Base-by-base conservation (phyloP, 495 filamentous ascomycete species). In the Penicillium taxi region DNA sequence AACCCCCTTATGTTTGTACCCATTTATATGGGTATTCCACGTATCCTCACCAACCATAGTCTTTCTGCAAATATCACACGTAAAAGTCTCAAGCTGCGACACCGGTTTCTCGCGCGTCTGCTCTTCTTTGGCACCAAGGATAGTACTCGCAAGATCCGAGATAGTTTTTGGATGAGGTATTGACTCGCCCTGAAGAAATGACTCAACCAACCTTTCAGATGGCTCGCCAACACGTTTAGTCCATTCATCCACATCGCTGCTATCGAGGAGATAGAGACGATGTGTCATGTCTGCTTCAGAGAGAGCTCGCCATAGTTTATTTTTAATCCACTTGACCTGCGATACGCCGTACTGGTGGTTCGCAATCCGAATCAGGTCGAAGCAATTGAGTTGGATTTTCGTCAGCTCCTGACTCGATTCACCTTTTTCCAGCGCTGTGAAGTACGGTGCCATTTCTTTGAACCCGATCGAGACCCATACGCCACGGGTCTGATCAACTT, bases 391-490 rank as follows among this genome's bases (percentile, higher is more conserved):
- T 30, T 58, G 70, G 34, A 77, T 41, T 0, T 45, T 42, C 34
- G 67, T 54, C 1, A 77, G 47, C 17, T 77, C 64, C 16, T 59
- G 49, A 17, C 52, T 58, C 2, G 36, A 31, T 0, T 49, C 43
- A 2, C 47, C 63, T 7, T 64, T 42, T 26, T 61, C 45, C 17
- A 77, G 42, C 5, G 77, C 74, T 3, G 64, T 41, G 14, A 89
- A 64, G 42, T 84, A 94, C 0, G 73, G 68, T 33, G 81, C 68
- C 55, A 95, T 77, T 56, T 99, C 86, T 50, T 91, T 94, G 57
- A 86, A 95, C 1, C 93, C 93, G 47, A 99, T 96, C 8, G 88
- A 90, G 33, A 91, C 79, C 86, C 88, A 96, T 9, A 96, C 91
- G 2, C 93, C 93, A 19, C 78, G 74, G 0, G 74, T 81, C 32